Evolutionary conservation across 2,329 filamentous ascomycete species (phyloP), one percentile per base, ranked within the genome.

Genomic region (Acephala macrosclerotiorum): DNA sequence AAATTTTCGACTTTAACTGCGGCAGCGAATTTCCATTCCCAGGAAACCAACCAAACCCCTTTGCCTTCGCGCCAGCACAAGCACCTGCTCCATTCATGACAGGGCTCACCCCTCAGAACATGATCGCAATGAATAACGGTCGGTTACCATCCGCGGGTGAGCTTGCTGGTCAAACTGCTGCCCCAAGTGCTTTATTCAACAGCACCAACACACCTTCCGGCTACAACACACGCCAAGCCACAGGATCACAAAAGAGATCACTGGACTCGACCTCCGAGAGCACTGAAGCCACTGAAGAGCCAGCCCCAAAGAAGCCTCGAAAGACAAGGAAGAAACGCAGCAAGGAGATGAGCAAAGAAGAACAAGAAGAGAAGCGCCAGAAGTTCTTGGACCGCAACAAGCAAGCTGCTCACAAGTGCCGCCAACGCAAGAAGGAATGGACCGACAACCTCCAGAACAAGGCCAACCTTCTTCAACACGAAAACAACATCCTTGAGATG

Each of bases 331-430:
- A 55, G 49, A 64, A 64, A 26, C 49, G 49, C 14, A 29, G 14
- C 49, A 66, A 63, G 59, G 33, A 55, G 11, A 49, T 62, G 35
- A 63, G 25, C 29, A n/a, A 60, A 35, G 63, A 62, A 26, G 26
- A 65, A 55, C 16, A 35, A 16, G 29, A 60, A 9, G 18, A 33
- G 16, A 68, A 68, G 55, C 66, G 63, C 11, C 20, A 68, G 26
- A 59, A 59, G 51, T 89, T 88, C 71, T 82, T 92, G 0, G 88
- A 91, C 76, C 85, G 90, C 67, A 93, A 93, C 76, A 84, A 91
- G 11, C 80, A 91, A 1, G 91, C 91, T 0, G 91, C 91, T 1
- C 90, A 88, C 75, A 92, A 92, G 74, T 93, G 90, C 73, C 86
- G 91, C 4, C 85, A 90, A 73, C 91, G 91, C 78, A 85, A 85